Base-by-base conservation (phyloP, 148 eudicot species). In the Vaccinium myrtillus region DNA sequence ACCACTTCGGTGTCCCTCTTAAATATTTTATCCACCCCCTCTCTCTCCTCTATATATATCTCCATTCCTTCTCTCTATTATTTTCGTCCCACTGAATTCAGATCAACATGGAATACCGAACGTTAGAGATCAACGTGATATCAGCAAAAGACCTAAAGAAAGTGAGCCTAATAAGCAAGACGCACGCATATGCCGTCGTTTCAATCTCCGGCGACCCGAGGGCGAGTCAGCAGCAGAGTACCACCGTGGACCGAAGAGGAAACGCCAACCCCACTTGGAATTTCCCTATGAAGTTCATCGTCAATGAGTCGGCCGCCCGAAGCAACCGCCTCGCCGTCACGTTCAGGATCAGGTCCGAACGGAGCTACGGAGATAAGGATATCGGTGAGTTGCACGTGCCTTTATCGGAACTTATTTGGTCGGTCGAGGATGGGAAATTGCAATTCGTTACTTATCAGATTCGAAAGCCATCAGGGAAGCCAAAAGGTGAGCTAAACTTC, bases 371-470 rank as follows among this genome's bases (percentile, higher is more conserved):
- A 1, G 95, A 94, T 73, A 91, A 88, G 61, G 87, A 88, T 65
- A 75, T 95, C 69, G 98, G 98, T 21, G 92, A 94, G 75, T 93
- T 95, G 21, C 83, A 76, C 78, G 94, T 92, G 21, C 92, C 97
- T 25, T 30, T 93, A 23, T 83, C 77, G 11, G 94, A 95, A 25
- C 87, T 95, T 55, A 75, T 92, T 25, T 81, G 82, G 3, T 81
- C 87, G 23, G 58, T 78, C 8, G 78, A 32, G 8, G 80, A 79
- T 9, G 86, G 82, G 0, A 85, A 83, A 53, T 39, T 25, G 36
- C 86, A 84, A 25, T 73, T 91, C 39, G 88, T 92, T 46, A 92
- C 92, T 23, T 95, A 95, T 71, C 39, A 95, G 85, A 90, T 95
- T 1, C 81, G 91, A 48, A 92, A 85, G 75, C 89, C 89, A 1